Evolutionary conservation across 2,329 filamentous ascomycete genomes (phyloP).

Genomic region (Pseudomassariella vexata): DNA sequence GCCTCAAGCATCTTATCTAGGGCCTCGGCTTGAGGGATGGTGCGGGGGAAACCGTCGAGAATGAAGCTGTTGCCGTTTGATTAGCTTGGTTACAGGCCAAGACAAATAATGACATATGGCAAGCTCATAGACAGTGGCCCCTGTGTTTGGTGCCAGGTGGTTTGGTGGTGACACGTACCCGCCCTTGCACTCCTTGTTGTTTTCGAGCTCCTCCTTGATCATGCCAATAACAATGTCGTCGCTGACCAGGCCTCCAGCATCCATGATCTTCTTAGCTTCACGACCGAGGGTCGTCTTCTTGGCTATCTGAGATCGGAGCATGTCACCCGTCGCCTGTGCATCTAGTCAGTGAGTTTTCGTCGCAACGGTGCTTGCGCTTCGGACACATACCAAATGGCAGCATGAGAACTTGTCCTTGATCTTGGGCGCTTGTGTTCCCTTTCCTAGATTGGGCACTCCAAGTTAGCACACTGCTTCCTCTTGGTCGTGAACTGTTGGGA

Average conservation of each 20-base stretch:
- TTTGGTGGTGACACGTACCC: conserved; percentile 56
- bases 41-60: conserved; percentile 96
- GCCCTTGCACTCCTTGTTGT: conserved; percentile 92
- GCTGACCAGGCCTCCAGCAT: conserved; percentile 92
- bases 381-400: conserved; percentile 79
- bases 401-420: conserved; percentile 98
- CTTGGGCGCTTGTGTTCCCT: conserved; percentile 95
- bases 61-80: conserved; percentile 94
- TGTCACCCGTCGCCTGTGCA: conserved; percentile 87
- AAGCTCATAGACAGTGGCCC: too few species aligned
- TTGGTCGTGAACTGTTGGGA: too few species aligned
- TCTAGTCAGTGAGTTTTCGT: too few species aligned
- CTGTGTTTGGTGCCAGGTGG: too few species aligned
- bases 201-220: conserved; percentile 96
- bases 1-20: conserved; percentile 84
- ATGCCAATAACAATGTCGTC: conserved; percentile 99
- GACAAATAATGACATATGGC: too few species aligned
- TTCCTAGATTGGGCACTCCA: too few species aligned
- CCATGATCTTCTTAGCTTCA: conserved; percentile 99
- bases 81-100: too few species aligned
- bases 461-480: too few species aligned
- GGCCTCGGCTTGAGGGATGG: conserved; percentile 89
- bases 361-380: conserved; percentile 6
- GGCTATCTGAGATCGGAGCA: conserved; percentile 96
- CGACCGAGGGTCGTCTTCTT: conserved; percentile 93